Evolutionary conservation across 208 protist genomes (phyloP).

Genomic region (Leishmania aethiopica): DNA sequence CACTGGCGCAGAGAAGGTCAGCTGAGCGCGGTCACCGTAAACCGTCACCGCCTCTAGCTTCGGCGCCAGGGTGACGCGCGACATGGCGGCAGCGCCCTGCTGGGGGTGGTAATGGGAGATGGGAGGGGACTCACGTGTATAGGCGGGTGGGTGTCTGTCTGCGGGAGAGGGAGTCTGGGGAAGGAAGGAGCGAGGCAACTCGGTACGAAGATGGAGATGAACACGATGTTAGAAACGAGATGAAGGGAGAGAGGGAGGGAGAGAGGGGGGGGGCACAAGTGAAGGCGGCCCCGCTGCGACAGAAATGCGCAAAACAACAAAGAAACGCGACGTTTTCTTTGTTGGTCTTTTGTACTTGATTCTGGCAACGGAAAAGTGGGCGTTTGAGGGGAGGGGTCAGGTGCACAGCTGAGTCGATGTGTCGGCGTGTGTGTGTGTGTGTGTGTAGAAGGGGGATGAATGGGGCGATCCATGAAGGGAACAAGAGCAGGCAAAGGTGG

Average conservation of each 20-base stretch:
- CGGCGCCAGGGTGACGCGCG: slow-evolving; percentile 25
- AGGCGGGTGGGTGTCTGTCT: not conserved
- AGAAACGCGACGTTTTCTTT: not conserved
- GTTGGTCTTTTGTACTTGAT: not conserved
- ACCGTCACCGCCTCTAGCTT: slow-evolving; percentile 33
- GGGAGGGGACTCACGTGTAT: not conserved
- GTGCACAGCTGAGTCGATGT: not conserved
- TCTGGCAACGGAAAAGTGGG: not conserved
- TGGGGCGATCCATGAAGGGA: not conserved
- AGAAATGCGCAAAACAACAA: not conserved
- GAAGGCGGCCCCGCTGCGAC: not conserved
- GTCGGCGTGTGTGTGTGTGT: not conserved
- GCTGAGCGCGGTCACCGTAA: slow-evolving; percentile 34
- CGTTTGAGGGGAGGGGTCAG: not conserved
- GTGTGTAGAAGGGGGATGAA: not conserved
- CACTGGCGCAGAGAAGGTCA: slow-evolving; percentile 29
- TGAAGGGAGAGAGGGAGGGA: not conserved
- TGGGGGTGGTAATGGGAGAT: not conserved
- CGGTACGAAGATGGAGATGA: not conserved
- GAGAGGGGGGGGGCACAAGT: not conserved
- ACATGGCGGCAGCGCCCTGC: slow-evolving; percentile 8
- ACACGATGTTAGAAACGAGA: not conserved
- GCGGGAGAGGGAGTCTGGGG: not conserved
- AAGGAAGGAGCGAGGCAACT: not conserved
- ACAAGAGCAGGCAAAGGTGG: not conserved